phyloP scores from a whole-genome alignment of 805 yeast species.

The Starmerella ratchasimensis region DNA sequence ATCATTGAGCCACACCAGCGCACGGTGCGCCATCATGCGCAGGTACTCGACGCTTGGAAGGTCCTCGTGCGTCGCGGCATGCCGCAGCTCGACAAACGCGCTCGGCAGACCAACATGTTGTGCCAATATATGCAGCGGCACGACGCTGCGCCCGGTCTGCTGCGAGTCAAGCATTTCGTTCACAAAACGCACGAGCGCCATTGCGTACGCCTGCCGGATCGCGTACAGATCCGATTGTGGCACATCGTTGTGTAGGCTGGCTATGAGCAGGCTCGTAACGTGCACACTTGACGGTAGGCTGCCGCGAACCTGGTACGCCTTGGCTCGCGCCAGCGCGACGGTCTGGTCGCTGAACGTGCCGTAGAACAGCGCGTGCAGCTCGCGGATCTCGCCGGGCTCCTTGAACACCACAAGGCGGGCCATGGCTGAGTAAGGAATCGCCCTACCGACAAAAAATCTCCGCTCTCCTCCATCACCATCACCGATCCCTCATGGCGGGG shows the following conservation, averaged over 20 bases:
- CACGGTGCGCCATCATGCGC: slow-evolving; percentile 44
- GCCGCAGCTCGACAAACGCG: slow-evolving; percentile 78
- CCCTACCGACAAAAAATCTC: background rate
- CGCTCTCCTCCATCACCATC: too few species aligned
- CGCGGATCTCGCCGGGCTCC: slow-evolving; percentile 8
- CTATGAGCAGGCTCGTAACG: slow-evolving; percentile 18
- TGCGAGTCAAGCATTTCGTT: slow-evolving; percentile 81
- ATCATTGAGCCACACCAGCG: slow-evolving; percentile 59
- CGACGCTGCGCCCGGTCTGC: slow-evolving; percentile 66
- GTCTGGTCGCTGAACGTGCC: slow-evolving; percentile 15
- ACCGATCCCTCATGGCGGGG: too few species aligned
- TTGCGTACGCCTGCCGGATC: slow-evolving; percentile 19
- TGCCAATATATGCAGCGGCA: slow-evolving; percentile 68
- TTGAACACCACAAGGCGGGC: slow-evolving; percentile 18
- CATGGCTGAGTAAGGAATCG: slow-evolving; percentile 2
- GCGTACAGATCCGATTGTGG: slow-evolving; percentile 19
- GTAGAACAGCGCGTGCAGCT: slow-evolving; percentile 16
- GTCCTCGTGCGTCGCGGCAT: slow-evolving; percentile 78
- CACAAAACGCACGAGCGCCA: slow-evolving; percentile 64
- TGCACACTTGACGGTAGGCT: slow-evolving; percentile 21
- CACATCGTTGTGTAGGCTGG: slow-evolving; percentile 18
- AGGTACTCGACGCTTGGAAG: slow-evolving; percentile 60
- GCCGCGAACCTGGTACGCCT: slow-evolving; percentile 21
- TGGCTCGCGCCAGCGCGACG: slow-evolving; percentile 16
- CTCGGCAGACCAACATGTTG: slow-evolving; percentile 53